A percentile compares a stretch with the other conserved stretches of the same genome.
Conservation (phyloP, 2,329 filamentous ascomycete species). For the Aspergillus thermomutatus region DNA sequence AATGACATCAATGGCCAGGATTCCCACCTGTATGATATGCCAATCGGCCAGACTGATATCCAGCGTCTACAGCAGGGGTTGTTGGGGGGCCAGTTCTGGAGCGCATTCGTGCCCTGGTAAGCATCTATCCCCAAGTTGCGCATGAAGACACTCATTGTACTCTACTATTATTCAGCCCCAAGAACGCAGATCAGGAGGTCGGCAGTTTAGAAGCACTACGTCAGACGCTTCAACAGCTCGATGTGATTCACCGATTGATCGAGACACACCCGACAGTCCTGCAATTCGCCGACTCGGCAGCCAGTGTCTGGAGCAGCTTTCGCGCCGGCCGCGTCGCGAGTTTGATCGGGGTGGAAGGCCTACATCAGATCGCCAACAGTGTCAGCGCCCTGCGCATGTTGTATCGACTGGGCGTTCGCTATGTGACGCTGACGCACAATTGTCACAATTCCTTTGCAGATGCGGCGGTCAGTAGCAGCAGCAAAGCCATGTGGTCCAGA, state of each 20-base stretch:
- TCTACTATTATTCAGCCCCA: neutral
- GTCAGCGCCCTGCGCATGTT: slow-evolving; percentile 15
- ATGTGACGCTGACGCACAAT: slow-evolving; percentile 1
- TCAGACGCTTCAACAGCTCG: neutral
- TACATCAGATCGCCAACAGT: slow-evolving; percentile 25
- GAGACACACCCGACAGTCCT: neutral
- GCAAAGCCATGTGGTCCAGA: too few species aligned
- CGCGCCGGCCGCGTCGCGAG: slow-evolving; percentile 10
- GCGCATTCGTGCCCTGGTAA: neutral
- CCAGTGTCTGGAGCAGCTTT: neutral
- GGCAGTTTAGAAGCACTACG: neutral
- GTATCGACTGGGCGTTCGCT: slow-evolving; percentile 18
- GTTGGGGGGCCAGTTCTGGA: neutral
- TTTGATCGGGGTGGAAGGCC: slow-evolving; percentile 24
- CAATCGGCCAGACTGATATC: neutral
- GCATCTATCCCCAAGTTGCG: neutral
- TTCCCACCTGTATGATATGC: neutral
- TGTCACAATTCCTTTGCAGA: neutral
- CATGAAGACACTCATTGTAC: neutral
- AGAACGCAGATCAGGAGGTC: neutral
- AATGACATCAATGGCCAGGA: neutral
- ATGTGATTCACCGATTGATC: neutral
- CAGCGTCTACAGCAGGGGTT: neutral
- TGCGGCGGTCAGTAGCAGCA: neutral
- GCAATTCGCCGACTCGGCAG: neutral